Base-by-base conservation (phyloP, 306 rosid genomes). In the Casuarina cunninghamiana region DNA sequence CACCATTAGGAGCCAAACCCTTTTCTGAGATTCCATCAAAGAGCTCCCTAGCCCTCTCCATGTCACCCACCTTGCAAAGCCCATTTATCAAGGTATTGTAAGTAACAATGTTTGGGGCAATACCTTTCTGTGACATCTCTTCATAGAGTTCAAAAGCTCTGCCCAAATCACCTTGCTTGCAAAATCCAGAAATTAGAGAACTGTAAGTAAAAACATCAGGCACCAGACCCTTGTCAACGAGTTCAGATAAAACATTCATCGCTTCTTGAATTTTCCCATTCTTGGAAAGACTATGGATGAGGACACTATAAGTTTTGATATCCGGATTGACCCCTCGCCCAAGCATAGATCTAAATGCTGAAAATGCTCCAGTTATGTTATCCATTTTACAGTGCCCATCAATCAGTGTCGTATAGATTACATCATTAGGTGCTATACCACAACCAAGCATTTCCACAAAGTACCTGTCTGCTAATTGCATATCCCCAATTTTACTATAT, bases 211-310 rank as follows among this genome's bases (percentile, higher is more conserved):
- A 79, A 60, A 78, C 88, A 69, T 87, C 88, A 0, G 90, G 83
- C 72, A 53, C 76, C 88, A 82, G 37, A 32, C 84, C 81, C 83
- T 68, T 87, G 51, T 75, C 81, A 48, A 70, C 76, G 55, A 82
- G 77, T 77, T 87, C 87, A 2, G 79, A 77, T 62, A 84, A 80
- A 19, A 87, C 50, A 70, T 49, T 81, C 78, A 84, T 63, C 35
- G 87, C 88, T 87, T 82, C 90, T 74, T 80, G 53, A 42, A 78
- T 70, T 77, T 84, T 87, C 72, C 90, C 87, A 44, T 72, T 78
- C 85, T 48, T 84, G 15, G 83, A 73, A 46, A 87, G 83, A 51
- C 78, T 85, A 10, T 80, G 72, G 50, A 84, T 84, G 39, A 87
- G 76, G 53, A 80, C 87, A 61, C 83, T 69, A 13, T 87, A 82